Conservation (phyloP, 2,329 filamentous ascomycete species). For the Trichophaea hybrida region DNA sequence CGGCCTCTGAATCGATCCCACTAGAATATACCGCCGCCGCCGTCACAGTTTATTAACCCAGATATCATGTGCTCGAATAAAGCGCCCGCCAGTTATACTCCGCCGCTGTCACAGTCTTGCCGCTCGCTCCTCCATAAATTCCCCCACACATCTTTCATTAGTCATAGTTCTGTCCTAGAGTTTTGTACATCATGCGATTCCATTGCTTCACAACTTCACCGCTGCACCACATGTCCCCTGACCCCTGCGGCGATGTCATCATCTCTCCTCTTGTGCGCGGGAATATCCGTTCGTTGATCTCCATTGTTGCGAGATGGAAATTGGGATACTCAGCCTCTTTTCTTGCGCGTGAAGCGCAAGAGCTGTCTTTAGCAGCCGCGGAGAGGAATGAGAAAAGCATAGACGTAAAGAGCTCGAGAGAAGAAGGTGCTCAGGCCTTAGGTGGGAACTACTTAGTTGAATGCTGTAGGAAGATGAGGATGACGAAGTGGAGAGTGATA, state of each 20-base stretch:
- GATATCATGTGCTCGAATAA: too few relatives aligned
- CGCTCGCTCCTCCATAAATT: neutral
- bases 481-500: neutral
- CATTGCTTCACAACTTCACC: neutral
- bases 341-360: constrained; percentile 6
- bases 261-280: constrained; percentile 10
- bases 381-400: neutral
- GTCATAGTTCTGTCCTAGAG: neutral
- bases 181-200: neutral
- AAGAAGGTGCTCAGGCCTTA: neutral
- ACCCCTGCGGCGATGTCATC: neutral
- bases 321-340: constrained; percentile 10
- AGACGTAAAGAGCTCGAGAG: neutral
- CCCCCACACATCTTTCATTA: neutral
- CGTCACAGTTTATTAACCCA: too few relatives aligned
- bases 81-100: too few relatives aligned
- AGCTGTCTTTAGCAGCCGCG: neutral
- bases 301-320: constrained; percentile 15
- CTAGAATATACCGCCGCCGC: too few relatives aligned
- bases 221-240: neutral
- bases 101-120: neutral
- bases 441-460: neutral
- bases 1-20: too few relatives aligned
- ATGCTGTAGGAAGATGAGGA: neutral
- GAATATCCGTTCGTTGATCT: constrained; percentile 8